These are phyloP conservation scores for Silene vulgaris DNA, from an alignment of 179 eudicot genomes.

Conservation along the genomic window DNA sequence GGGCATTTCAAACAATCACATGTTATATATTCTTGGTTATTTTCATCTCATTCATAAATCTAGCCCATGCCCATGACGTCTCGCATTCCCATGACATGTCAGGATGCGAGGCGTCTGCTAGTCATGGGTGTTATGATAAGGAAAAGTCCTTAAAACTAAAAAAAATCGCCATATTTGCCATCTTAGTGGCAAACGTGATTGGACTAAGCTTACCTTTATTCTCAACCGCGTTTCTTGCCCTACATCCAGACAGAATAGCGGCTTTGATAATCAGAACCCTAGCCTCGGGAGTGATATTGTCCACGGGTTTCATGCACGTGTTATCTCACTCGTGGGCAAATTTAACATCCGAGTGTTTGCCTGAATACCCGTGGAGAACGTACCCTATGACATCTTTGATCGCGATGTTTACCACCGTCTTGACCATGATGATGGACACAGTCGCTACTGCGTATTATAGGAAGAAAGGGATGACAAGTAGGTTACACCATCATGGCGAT, in stretches of 20 bases:
- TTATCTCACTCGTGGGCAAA: slow-evolving; percentile 54
- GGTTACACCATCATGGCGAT: slow-evolving; percentile 12
- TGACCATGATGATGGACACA: slow-evolving; percentile 62
- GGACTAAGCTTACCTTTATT: slow-evolving; percentile 55
- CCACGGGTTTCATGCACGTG: slow-evolving; percentile 75
- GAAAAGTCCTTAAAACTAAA: slow-evolving; percentile 37
- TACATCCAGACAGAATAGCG: slow-evolving; percentile 39
- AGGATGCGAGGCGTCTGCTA: slow-evolving; percentile 24
- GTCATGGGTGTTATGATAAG: slow-evolving; percentile 40
- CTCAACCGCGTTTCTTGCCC: slow-evolving; percentile 37
- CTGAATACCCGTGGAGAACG: slow-evolving; percentile 51
- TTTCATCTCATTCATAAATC: neutral
- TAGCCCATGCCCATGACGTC: slow-evolving; percentile 6
- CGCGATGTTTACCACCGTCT: slow-evolving; percentile 47
- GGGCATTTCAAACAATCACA: slow-evolving; percentile 19
- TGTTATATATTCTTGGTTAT: slow-evolving; percentile 12
- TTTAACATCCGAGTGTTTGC: slow-evolving; percentile 48
- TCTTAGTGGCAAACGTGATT: slow-evolving; percentile 45
- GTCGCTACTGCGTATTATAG: slow-evolving; percentile 43
- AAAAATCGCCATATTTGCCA: slow-evolving; percentile 46
- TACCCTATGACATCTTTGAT: slow-evolving; percentile 52
- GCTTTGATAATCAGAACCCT: slow-evolving; percentile 48
- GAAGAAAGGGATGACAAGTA: slow-evolving; percentile 29
- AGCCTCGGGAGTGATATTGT: slow-evolving; percentile 63
- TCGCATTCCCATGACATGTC: slow-evolving; percentile 12